A percentile compares a stretch with the other conserved stretches of the same genome.
These are phyloP conservation scores for Erodium trifolium DNA, from an alignment of 441 rosid genomes.

Conservation along the genomic window DNA sequence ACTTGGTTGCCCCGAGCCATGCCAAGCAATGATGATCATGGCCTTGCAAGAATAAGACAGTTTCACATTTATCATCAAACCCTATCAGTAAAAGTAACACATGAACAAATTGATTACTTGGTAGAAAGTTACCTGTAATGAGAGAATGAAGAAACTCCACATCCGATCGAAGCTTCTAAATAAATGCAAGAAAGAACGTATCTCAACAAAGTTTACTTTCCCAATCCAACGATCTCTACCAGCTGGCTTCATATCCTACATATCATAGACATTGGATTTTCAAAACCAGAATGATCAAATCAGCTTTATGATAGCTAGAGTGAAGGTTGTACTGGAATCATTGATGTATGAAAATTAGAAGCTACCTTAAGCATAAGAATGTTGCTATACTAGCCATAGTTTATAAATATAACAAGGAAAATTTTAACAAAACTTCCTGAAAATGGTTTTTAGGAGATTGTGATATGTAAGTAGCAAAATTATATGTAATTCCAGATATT, in stretches of 20 bases:
- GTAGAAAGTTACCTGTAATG: slow-evolving; percentile 57
- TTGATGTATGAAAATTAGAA: no score
- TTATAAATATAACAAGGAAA: no score
- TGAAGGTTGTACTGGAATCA: no score
- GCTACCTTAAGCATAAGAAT: background rate
- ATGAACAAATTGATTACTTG: background rate
- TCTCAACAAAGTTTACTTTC: slow-evolving; percentile 96
- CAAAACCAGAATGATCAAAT: no score
- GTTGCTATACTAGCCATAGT: background rate
- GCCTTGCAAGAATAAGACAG: slow-evolving; percentile 37
- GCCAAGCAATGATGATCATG: slow-evolving; percentile 96
- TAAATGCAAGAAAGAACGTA: slow-evolving; percentile 91
- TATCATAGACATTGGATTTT: background rate
- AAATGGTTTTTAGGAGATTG: no score
- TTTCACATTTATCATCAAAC: slow-evolving; percentile 17
- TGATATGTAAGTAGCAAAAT: no score
- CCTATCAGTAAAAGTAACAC: slow-evolving; percentile 10
- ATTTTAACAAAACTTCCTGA: no score
- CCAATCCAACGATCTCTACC: slow-evolving; percentile 75
- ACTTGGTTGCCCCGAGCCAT: slow-evolving; percentile 53
- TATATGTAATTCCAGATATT: no score
- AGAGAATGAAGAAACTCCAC: slow-evolving; percentile 94
- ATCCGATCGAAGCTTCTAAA: slow-evolving; percentile 98
- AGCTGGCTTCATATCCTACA: slow-evolving; percentile 66
- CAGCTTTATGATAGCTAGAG: no score